Percentiles rank a stretch among this genome's conserved stretches.
Conservation (phyloP, 192 early-diverging fungal species). For the Gonapodya sp. region DNA sequence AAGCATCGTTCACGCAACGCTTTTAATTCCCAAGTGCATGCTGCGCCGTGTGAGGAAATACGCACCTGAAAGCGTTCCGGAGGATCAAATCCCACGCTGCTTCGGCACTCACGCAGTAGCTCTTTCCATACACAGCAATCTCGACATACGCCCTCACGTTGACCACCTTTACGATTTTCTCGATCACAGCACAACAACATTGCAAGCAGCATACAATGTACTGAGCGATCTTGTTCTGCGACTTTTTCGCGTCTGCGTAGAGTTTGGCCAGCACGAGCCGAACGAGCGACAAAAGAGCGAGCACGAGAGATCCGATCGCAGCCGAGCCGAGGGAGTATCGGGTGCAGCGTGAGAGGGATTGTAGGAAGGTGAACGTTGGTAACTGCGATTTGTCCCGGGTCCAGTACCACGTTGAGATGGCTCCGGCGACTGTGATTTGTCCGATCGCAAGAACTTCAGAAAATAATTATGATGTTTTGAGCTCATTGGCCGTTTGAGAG, state of each 20-base stretch:
- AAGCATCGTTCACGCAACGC: background rate
- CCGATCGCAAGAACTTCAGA: constrained; percentile 41
- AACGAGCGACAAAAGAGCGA: constrained; percentile 40
- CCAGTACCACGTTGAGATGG: constrained; percentile 45
- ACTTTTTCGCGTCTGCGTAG: constrained; percentile 16
- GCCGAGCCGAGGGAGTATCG: constrained; percentile 44
- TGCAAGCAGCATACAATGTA: constrained; percentile 31
- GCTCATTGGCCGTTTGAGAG: background rate
- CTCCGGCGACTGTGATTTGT: constrained; percentile 37
- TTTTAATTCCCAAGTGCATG: too few species aligned
- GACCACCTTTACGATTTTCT: constrained; percentile 37
- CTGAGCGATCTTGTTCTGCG: constrained; percentile 21
- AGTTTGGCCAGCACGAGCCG: constrained; percentile 28
- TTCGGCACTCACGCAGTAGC: constrained; percentile 34
- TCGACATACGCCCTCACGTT: constrained; percentile 48
- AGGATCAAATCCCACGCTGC: constrained; percentile 30
- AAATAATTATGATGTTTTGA: too few species aligned
- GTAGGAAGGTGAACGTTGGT: constrained; percentile 20
- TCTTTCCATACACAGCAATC: constrained; percentile 40
- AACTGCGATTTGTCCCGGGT: constrained; percentile 31
- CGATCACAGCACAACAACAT: constrained; percentile 29
- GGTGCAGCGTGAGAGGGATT: constrained; percentile 23
- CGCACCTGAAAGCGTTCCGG: constrained; percentile 28
- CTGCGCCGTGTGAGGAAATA: too few species aligned
- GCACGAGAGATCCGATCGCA: constrained; percentile 36